Conservation (phyloP, 169 alveolate genomes). For the Theileria annulata region DNA sequence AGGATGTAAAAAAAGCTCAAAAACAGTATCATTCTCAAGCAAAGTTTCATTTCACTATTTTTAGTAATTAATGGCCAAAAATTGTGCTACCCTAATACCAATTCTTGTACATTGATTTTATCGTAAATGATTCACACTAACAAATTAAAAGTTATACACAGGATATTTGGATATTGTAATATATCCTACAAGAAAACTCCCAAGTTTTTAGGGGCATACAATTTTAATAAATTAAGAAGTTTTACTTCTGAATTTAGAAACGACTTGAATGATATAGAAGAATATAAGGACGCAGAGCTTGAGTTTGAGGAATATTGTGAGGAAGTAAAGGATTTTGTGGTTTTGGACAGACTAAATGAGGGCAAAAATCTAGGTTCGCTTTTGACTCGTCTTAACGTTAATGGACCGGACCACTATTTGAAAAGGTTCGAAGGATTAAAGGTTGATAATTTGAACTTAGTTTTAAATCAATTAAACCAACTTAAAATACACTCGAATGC, state of each 20-base stretch:
- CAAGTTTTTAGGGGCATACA: neutral
- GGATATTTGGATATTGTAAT: neutral
- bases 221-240: neutral
- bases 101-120: neutral
- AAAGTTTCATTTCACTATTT: neutral
- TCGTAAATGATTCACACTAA: neutral
- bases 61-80: neutral
- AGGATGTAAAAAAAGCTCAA: neutral
- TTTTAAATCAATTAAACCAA: neutral
- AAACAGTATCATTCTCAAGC: neutral
- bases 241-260: neutral
- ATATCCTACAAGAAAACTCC: neutral
- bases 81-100: neutral
- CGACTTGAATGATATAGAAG: neutral
- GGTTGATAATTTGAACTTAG: neutral
- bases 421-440: neutral
- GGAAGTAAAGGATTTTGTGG: slow-evolving; percentile 15
- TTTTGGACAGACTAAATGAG: slow-evolving; percentile 34
- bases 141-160: neutral
- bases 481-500: neutral
- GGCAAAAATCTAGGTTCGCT: slow-evolving; percentile 1
- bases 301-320: neutral
- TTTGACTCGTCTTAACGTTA: neutral
- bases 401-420: slow-evolving; percentile 8
- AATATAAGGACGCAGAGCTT: neutral